Percentiles rank a stretch among this genome's conserved stretches.
These are phyloP conservation scores for Penicillium fimorum DNA, from an alignment of 495 filamentous ascomycete genomes.

Conservation along the genomic window DNA sequence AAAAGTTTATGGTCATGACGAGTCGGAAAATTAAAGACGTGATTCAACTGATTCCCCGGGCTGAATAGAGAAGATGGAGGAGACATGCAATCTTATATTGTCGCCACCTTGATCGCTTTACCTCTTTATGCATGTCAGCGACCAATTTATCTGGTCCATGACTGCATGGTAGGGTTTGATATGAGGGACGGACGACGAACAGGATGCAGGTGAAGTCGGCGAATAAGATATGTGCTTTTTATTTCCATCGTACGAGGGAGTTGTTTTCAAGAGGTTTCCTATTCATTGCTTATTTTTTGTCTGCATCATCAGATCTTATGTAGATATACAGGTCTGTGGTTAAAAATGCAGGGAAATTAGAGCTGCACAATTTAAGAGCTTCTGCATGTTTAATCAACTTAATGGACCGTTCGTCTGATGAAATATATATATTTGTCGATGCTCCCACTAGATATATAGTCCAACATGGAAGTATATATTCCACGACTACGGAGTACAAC, in stretches of 20 bases:
- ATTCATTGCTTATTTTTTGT: constrained; percentile 22
- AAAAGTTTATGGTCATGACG: constrained; percentile 39
- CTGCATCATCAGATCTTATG: constrained; percentile 34
- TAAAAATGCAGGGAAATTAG: constrained; percentile 15
- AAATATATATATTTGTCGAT: background rate
- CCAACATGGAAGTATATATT: background rate
- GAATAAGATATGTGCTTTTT: constrained; percentile 26
- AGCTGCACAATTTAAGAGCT: constrained; percentile 10
- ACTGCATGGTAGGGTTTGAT: constrained; percentile 9
- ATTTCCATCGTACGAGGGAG: constrained; percentile 41
- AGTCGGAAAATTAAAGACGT: constrained; percentile 34
- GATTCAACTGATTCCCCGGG: constrained; percentile 34
- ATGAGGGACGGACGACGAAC: constrained; percentile 22
- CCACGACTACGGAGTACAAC: background rate
- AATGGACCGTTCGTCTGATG: background rate
- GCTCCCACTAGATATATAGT: background rate
- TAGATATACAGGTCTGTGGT: constrained; percentile 32
- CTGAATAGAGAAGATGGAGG: constrained; percentile 25
- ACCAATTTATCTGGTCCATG: constrained; percentile 1
- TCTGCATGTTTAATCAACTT: constrained; percentile 3
- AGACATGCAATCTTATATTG: constrained; percentile 15
- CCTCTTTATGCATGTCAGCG: constrained; percentile 13
- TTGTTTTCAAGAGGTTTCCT: constrained; percentile 36
- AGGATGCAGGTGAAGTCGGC: constrained; percentile 27
- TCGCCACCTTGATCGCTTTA: constrained; percentile 16